A percentile compares a stretch with the other conserved stretches of the same genome.
Evolutionary conservation across 805 yeast genomes (phyloP).

Genomic region (Kazachstania viticola): DNA sequence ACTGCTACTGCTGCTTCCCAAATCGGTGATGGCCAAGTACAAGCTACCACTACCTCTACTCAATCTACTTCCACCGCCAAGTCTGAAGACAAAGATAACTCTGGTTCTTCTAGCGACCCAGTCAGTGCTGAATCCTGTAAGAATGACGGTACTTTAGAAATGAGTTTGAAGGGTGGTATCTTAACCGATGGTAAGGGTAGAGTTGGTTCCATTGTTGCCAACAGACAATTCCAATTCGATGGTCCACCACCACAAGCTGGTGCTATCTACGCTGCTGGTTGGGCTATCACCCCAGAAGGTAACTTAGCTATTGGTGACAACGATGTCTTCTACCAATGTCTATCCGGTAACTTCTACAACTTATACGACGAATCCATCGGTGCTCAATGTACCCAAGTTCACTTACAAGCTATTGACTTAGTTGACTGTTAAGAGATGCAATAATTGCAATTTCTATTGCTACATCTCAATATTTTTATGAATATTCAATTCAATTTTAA

Average conservation of each 20-base stretch:
- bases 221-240: constrained; percentile 78
- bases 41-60: constrained; percentile 21
- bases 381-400: constrained; percentile 50
- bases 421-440: constrained; percentile 35
- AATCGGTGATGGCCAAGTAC: constrained; percentile 36
- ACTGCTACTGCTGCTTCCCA: constrained; percentile 27
- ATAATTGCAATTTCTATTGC: not conserved
- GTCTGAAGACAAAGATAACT: constrained; percentile 27
- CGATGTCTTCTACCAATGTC: constrained; percentile 60
- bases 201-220: constrained; percentile 69
- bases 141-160: constrained; percentile 38
- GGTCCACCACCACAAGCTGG: constrained; percentile 83
- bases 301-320: constrained; percentile 51
- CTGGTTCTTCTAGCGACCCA: constrained; percentile 24
- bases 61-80: constrained; percentile 20
- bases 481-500: not conserved
- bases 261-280: constrained; percentile 58
- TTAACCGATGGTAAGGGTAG: constrained; percentile 52
- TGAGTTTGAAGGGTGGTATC: constrained; percentile 38
- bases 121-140: constrained; percentile 33
- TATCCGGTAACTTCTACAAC: constrained; percentile 70
- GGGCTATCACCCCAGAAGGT: constrained; percentile 45
- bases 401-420: constrained; percentile 47
- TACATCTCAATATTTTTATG: not conserved
- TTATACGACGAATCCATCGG: constrained; percentile 56